Percentiles rank a stretch among this genome's conserved stretches.
These are phyloP conservation scores for Zoysia matrella DNA, from an alignment of 202 grass and related monocot species.

Conservation along the genomic window DNA sequence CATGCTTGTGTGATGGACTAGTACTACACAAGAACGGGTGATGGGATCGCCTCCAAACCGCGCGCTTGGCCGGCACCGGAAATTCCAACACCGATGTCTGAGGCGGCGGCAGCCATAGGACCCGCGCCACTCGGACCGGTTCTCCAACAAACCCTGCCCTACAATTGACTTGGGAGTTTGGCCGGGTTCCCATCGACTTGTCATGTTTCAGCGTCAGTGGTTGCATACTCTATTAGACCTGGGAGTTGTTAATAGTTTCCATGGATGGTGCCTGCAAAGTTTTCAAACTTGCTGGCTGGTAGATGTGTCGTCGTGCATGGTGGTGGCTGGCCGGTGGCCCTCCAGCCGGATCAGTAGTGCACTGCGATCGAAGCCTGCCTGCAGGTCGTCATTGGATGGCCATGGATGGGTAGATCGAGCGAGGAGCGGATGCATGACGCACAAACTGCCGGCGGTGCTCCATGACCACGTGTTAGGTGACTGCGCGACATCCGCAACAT, in stretches of 20 bases:
- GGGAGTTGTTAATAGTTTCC: background rate
- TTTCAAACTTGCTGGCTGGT: slow-evolving; percentile 30
- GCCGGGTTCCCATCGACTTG: background rate
- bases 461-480: slow-evolving; percentile 34
- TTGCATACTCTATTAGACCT: background rate
- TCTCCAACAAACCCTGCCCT: slow-evolving; percentile 25
- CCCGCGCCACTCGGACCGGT: slow-evolving; percentile 14
- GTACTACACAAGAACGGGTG: too few species aligned
- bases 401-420: background rate
- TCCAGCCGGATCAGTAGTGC: background rate
- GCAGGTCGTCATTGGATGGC: background rate
- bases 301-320: background rate
- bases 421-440: background rate
- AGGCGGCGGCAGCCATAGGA: background rate
- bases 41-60: too few species aligned
- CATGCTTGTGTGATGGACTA: too few species aligned
- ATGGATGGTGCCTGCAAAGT: background rate
- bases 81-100: background rate
- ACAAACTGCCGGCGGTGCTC: background rate
- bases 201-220: slow-evolving; percentile 9
- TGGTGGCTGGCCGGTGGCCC: slow-evolving; percentile 1
- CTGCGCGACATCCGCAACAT: slow-evolving; percentile 30
- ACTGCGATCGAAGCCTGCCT: background rate
- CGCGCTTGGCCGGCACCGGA: background rate
- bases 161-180: slow-evolving; percentile 40